Base-by-base conservation (phyloP, 139 green algal species). In the Trebouxia sp. region DNA sequence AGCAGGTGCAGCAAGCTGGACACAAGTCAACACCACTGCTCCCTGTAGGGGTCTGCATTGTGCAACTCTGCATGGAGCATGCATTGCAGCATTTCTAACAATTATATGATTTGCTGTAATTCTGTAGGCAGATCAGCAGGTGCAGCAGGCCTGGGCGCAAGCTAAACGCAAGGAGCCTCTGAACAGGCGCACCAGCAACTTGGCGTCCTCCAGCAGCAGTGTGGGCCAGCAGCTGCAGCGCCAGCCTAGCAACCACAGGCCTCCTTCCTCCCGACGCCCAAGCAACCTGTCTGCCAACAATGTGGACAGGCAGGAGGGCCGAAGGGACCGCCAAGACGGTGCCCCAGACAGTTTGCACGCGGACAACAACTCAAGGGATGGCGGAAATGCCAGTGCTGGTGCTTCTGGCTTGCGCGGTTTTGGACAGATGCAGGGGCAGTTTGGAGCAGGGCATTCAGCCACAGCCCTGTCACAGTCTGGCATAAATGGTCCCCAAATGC, bases 91-190 rank as follows among this genome's bases (percentile, higher is more conserved):
- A n/a, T n/a, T n/a, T n/a, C n/a, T n/a, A n/a, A n/a, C n/a, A n/a
- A n/a, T n/a, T n/a, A n/a, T n/a, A n/a, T n/a, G n/a, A n/a, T n/a
- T n/a, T n/a, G n/a, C n/a, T n/a, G n/a, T n/a, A n/a, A 37, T 30
- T 30, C 22, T 72, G 62, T 35, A 72, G 62, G 62, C 62, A 1
- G 43, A 43, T 42, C 62, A 72, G 62, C 62, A 72, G 26, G 62
- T 72, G 11, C 62, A 72, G 24, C 62, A 72, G 15, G 62, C 62
- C 20, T 72, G 62, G 62, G 62, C 62, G 5, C 32, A 72, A 26
- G 62, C 43, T 17, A 72, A 72, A 43, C 26, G 62, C 62, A 72
- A 72, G 20, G 62, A 72, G 35, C 62, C 62, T 9, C 62, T 72
- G 32, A 72, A 72, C 62, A 72, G 43, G 32, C 62, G 32, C 15